Conservation (phyloP, 2,329 filamentous ascomycete species). For the Dothistroma septosporum region DNA sequence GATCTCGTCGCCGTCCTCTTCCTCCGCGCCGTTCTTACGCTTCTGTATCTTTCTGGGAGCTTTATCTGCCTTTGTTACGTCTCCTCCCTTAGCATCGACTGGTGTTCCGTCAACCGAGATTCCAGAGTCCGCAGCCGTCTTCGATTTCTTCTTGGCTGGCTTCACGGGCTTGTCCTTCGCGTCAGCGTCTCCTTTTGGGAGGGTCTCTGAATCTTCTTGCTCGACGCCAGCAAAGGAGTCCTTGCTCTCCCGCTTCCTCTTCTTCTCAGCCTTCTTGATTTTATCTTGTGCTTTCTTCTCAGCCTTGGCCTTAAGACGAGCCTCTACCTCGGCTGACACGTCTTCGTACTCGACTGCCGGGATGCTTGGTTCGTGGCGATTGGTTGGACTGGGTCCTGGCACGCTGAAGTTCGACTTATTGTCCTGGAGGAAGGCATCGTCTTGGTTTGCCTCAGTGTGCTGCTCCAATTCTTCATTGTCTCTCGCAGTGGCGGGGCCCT, state of each 20-base stretch:
- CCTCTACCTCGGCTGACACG: conserved; percentile 30
- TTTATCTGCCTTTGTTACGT: neutral
- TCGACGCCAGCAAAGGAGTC: conserved; percentile 22
- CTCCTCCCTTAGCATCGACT: neutral
- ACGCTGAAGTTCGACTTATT: neutral
- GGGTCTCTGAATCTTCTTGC: neutral
- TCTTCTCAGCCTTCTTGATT: conserved; percentile 28
- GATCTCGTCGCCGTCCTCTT: neutral
- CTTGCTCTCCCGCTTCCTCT: conserved; percentile 35
- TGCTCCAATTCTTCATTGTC: neutral
- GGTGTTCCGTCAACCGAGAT: neutral
- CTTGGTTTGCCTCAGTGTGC: neutral
- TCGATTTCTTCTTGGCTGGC: conserved; percentile 10
- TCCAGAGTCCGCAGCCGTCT: neutral
- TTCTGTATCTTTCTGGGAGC: neutral
- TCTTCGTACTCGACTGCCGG: conserved; percentile 29
- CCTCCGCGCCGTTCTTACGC: conserved; percentile 1
- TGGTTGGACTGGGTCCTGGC: neutral
- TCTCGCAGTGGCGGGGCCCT: neutral
- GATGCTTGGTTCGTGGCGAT: neutral
- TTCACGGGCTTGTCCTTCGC: neutral
- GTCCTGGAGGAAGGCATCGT: neutral
- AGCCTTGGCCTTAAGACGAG: conserved; percentile 31
- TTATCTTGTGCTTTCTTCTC: conserved; percentile 20
- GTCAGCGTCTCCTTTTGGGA: neutral